Percentiles rank a stretch among this genome's conserved stretches.
These are phyloP conservation scores for Gloeostereum incarnatum DNA, from an alignment of 768 basidiomycete species.

Conservation along the genomic window DNA sequence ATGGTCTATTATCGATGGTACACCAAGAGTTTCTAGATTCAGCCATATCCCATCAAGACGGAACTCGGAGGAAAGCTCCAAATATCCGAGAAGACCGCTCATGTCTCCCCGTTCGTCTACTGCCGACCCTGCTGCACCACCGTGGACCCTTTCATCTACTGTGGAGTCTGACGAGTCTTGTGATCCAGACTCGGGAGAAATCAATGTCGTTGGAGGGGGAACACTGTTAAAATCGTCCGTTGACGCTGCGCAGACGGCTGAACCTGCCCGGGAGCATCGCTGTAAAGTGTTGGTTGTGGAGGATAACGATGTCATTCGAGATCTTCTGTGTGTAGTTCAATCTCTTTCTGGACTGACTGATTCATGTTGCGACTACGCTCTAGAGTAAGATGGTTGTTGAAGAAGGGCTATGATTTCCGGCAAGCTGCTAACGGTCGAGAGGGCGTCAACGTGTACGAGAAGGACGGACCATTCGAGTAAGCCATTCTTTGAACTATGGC, in stretches of 20 bases:
- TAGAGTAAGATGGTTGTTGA: constrained; percentile 58
- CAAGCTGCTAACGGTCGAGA: constrained; percentile 82
- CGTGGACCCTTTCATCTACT: constrained; percentile 25
- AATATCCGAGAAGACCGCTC: constrained; percentile 28
- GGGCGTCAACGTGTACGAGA: constrained; percentile 67
- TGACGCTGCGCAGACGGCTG: constrained; percentile 34
- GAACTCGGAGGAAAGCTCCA: constrained; percentile 38
- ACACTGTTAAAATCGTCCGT: constrained; percentile 63
- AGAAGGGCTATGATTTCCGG: constrained; percentile 68
- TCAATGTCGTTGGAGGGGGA: constrained; percentile 51
- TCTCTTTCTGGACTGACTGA: constrained; percentile 3
- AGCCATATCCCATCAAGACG: constrained; percentile 20
- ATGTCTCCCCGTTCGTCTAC: constrained; percentile 48
- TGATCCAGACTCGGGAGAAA: constrained; percentile 29
- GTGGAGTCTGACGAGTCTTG: constrained; percentile 23
- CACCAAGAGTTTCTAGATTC: neutral
- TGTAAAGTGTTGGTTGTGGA: constrained; percentile 79
- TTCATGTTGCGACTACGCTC: constrained; percentile 4
- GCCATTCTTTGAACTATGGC: constrained; percentile 17
- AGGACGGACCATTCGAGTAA: constrained; percentile 81
- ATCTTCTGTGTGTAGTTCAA: constrained; percentile 51
- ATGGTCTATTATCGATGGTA: too few species aligned
- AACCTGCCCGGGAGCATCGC: too few species aligned
- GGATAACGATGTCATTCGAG: constrained; percentile 81
- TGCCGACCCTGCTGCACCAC: constrained; percentile 24